Percentiles rank a stretch among this genome's conserved stretches.
Evolutionary conservation across 768 basidiomycete genomes (phyloP).

Genomic region (Roridomyces roridus): DNA sequence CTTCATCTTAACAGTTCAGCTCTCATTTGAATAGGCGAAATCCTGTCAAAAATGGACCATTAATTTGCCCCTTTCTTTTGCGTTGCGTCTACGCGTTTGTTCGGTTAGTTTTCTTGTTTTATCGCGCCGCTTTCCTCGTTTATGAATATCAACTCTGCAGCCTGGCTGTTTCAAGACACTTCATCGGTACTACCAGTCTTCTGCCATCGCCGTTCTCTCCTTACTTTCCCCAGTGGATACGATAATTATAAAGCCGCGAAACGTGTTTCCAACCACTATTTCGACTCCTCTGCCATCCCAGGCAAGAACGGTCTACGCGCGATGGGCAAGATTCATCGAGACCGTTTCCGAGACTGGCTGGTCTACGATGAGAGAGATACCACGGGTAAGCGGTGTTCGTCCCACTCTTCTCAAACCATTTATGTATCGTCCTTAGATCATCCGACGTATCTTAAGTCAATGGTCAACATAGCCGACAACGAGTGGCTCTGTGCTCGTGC

Average conservation of each 20-base stretch:
- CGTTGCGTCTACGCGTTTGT: conserved; percentile 12
- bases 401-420: too few relatives aligned
- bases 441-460: conserved; percentile 2
- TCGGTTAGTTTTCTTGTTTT: neutral
- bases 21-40: neutral
- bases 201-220: neutral
- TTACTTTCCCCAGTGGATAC: neutral
- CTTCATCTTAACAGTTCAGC: neutral
- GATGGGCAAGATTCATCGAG: conserved; percentile 15
- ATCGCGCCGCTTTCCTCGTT: neutral
- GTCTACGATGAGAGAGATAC: conserved; percentile 9
- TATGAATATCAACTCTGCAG: neutral
- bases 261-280: conserved; percentile 12
- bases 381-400: neutral
- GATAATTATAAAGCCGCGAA: conserved; percentile 1
- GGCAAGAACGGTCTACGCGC: conserved; percentile 7
- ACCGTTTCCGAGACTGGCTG: conserved; percentile 15
- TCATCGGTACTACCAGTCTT: too few relatives aligned
- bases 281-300: conserved; percentile 11
- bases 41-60: conserved; percentile 6
- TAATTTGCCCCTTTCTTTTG: conserved; percentile 10
- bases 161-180: too few relatives aligned
- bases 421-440: too few relatives aligned
- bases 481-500: conserved; percentile 20
- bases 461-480: conserved; percentile 4